Percentiles rank a stretch among this genome's conserved stretches.
Evolutionary conservation across 1,284 basidiomycete species (phyloP).

Genomic region (Puccinia triticina): DNA sequence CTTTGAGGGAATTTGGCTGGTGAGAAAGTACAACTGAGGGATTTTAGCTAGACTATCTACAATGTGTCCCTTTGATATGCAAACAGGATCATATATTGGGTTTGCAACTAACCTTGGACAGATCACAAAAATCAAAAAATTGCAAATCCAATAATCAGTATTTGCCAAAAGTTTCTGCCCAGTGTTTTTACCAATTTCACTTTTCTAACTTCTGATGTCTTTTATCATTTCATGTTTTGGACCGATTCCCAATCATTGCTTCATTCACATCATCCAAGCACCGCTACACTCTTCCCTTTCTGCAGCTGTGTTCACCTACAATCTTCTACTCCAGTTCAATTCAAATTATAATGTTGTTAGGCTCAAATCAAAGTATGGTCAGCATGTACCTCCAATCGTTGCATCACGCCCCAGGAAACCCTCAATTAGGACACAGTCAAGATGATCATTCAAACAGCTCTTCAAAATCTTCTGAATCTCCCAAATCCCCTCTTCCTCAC

Average conservation of each 20-base stretch:
- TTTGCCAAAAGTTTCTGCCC: slow-evolving; percentile 1
- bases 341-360: not conserved
- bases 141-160: not conserved
- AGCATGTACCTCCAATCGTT: not conserved
- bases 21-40: too few relatives aligned
- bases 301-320: not conserved
- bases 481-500: not conserved
- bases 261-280: not conserved
- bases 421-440: not conserved
- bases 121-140: not conserved
- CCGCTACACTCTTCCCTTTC: not conserved
- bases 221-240: not conserved
- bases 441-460: not conserved
- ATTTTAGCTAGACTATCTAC: too few relatives aligned
- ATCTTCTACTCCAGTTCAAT: not conserved
- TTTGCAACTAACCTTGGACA: slow-evolving; percentile 10
- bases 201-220: not conserved
- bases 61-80: too few relatives aligned
- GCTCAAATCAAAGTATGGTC: not conserved
- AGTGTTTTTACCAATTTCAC: not conserved
- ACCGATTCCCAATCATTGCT: not conserved
- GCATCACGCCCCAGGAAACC: not conserved
- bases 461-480: not conserved
- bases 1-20: too few relatives aligned
- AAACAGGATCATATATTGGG: too few relatives aligned